Percentiles rank a stretch among this genome's conserved stretches.
Conservation (phyloP, 768 basidiomycete genomes). For the Tylopilus rubrobrunneus region DNA sequence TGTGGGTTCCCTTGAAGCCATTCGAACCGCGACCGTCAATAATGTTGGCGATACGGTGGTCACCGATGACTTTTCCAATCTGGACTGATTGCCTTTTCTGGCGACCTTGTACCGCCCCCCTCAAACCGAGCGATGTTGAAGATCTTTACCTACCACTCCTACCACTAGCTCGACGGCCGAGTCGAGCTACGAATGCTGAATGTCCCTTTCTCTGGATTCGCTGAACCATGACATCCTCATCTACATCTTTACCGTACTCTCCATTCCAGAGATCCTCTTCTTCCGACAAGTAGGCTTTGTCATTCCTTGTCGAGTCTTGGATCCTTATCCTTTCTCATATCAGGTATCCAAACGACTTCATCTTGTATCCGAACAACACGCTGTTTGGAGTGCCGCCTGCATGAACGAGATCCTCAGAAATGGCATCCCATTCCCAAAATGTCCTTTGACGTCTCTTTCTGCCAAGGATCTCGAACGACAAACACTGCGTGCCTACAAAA, state of each 20-base stretch:
- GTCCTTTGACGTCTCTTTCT: slow-evolving; percentile 34
- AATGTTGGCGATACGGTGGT: neutral
- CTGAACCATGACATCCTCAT: slow-evolving; percentile 39
- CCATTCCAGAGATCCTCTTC: slow-evolving; percentile 40
- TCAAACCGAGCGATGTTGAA: neutral
- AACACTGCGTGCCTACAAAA: slow-evolving; percentile 41
- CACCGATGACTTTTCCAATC: neutral
- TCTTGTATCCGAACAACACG: slow-evolving; percentile 42
- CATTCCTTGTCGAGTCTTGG: neutral
- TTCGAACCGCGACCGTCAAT: slow-evolving; percentile 6
- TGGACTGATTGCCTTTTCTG: slow-evolving; percentile 17
- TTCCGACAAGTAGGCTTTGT: slow-evolving; percentile 39
- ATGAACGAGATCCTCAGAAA: slow-evolving; percentile 38
- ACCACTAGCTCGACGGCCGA: neutral
- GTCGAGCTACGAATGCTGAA: neutral
- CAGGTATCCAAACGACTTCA: slow-evolving; percentile 52
- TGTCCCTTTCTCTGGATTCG: slow-evolving; percentile 19
- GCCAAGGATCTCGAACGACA: slow-evolving; percentile 42
- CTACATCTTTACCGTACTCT: slow-evolving; percentile 31
- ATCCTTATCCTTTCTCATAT: neutral
- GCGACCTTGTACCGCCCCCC: neutral
- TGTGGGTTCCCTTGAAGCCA: slow-evolving; percentile 59
- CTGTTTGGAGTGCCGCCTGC: slow-evolving; percentile 57
- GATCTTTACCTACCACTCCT: neutral
- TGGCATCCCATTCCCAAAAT: slow-evolving; percentile 49